Evolutionary conservation across 202 grass and related monocot genomes (phyloP).

Genomic region (Thinopyrum obtusiflorum): DNA sequence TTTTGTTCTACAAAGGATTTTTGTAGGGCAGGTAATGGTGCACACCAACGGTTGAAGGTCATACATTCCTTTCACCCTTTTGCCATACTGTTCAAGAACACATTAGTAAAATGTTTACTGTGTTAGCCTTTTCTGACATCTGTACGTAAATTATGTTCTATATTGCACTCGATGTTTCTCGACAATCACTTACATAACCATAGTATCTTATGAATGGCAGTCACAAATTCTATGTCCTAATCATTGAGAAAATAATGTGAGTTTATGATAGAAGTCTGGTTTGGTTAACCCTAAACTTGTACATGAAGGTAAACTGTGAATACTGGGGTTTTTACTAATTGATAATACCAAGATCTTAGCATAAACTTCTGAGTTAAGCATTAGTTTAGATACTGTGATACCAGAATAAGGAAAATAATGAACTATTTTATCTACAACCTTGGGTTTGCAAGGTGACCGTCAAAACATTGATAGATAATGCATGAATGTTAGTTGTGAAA

Average conservation of each 20-base stretch:
- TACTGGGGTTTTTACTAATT: background rate
- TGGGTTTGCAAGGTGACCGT: background rate
- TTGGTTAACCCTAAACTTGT: constrained; percentile 3
- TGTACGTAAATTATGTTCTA: background rate
- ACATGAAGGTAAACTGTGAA: constrained; percentile 5
- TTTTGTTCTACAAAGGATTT: constrained; percentile 43
- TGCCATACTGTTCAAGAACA: background rate
- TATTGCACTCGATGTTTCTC: background rate
- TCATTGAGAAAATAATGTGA: constrained; percentile 3
- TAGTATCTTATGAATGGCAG: constrained; percentile 14
- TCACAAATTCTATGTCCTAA: background rate
- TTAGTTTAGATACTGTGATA: background rate
- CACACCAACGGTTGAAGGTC: constrained; percentile 66
- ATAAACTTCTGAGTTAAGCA: background rate
- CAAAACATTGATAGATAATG: constrained; percentile 20
- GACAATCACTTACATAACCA: background rate
- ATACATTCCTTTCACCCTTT: constrained; percentile 22
- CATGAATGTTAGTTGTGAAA: background rate
- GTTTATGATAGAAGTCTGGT: background rate
- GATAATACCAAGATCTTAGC: constrained; percentile 7
- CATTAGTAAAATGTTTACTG: constrained; percentile 5
- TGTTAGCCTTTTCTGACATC: constrained; percentile 5
- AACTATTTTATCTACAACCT: constrained; percentile 8
- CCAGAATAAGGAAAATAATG: background rate
- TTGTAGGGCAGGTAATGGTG: constrained; percentile 61